phyloP scores from a whole-genome alignment of 257 asterid genomes.

The Solanum clarkiae region DNA sequence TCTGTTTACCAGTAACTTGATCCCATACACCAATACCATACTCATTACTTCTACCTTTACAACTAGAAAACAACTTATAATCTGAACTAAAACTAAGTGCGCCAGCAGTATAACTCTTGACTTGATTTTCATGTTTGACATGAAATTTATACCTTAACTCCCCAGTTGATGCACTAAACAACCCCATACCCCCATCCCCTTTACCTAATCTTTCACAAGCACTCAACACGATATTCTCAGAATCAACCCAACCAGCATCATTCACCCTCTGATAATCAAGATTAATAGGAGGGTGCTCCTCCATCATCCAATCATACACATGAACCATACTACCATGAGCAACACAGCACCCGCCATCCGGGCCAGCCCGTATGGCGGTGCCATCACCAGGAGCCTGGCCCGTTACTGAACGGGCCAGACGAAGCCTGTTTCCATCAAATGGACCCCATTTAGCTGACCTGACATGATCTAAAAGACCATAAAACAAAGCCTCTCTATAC shows the following conservation, averaged over 20 bases:
- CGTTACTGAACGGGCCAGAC: constrained; percentile 20
- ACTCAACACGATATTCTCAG: constrained; percentile 52
- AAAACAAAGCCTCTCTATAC: constrained; percentile 62
- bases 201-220: constrained; percentile 78
- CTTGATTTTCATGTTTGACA: constrained; percentile 59
- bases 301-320: constrained; percentile 88
- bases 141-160: constrained; percentile 55
- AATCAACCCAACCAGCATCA: constrained; percentile 67
- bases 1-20: constrained; percentile 64
- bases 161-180: constrained; percentile 50
- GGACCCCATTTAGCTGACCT: constrained; percentile 81
- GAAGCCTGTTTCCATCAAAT: constrained; percentile 72
- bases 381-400: constrained; percentile 91
- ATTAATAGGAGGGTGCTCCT: constrained; percentile 63
- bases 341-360: constrained; percentile 89
- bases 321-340: constrained; percentile 94
- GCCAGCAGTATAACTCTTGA: constrained; percentile 70
- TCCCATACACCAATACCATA: constrained; percentile 96
- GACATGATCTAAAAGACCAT: constrained; percentile 68
- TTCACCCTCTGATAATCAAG: constrained; percentile 90
- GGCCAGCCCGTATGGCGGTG: constrained; percentile 83
- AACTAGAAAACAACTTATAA: constrained; percentile 70
- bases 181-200: constrained; percentile 85
- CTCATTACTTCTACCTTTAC: constrained; percentile 83
- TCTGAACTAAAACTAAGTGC: constrained; percentile 62